Base-by-base conservation (phyloP, 192 early-diverging fungal genomes). In the Podila epicladia region DNA sequence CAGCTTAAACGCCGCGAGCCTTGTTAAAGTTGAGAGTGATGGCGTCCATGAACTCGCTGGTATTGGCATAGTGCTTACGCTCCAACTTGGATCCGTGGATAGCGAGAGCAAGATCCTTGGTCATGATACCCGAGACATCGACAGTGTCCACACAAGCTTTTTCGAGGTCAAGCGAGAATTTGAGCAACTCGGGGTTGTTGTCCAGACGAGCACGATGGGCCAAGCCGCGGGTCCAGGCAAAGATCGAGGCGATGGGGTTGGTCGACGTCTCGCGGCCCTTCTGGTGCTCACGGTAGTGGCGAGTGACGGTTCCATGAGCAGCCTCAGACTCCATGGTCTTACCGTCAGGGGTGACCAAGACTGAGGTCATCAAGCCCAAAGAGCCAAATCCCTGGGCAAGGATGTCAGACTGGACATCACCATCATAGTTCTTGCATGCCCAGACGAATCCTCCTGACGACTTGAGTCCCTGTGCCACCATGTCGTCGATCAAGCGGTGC, bases 171-270 rank as follows among this genome's bases (percentile, higher is more conserved):
- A 87, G 74, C 51, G 92, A 87, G 88, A 96, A 99, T 53, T 83
- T 78, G 60, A 85, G 84, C 64, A 99, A 87, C 28, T 88, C 90
- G n/a, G 88, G 78, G 82, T 96, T 95, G 51, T 87, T 84, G 82
- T 98, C 97, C 24, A 97, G 84, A 86, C 92, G 93, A 58, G 97
- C 96, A 68, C 96, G 94, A 82, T 99, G 97, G n/a, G 91, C 92
- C 73, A 97, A 88, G 55, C 97, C 97, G 65, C 96, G 94, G 61
- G 96, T 89, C 94, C 94, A 93, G 32, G 96, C 96, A 82, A 96
- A 99, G 87, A 99, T 98, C 28, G 92, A 94, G 6, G 97, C 97
- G 68, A 98, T 95, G 5, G 97, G 96, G 92, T 98, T 99, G 84
- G 97, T 99, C 28, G 92, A 93, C n/a, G 96, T 98, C 74, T 95